phyloP scores from a whole-genome alignment of 805 yeast genomes.

The Metschnikowia lachancei region DNA sequence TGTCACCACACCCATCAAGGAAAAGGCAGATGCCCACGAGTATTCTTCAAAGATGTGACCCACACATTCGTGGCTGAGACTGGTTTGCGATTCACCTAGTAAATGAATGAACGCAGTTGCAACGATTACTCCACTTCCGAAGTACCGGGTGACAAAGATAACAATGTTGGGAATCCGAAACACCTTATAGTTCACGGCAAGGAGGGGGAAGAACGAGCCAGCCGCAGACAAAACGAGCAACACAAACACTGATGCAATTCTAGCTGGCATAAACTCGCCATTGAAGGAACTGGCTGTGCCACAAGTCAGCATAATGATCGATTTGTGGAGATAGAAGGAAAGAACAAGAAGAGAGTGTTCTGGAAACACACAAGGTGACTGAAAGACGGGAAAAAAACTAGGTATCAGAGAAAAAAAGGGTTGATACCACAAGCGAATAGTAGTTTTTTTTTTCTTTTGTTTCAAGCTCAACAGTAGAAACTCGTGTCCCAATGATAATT shows the following conservation, averaged over 20 bases:
- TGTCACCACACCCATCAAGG: slow-evolving; percentile 29
- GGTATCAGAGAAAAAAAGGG: no score
- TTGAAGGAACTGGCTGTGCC: slow-evolving; percentile 15
- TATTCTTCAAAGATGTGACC: slow-evolving; percentile 28
- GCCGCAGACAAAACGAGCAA: slow-evolving; percentile 29
- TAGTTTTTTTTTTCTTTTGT: no score
- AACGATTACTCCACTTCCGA: slow-evolving; percentile 37
- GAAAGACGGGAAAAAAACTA: no score
- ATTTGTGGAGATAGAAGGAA: neutral
- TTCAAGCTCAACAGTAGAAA: no score
- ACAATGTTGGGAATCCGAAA: slow-evolving; percentile 26
- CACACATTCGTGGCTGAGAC: slow-evolving; percentile 28
- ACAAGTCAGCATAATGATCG: slow-evolving; percentile 6
- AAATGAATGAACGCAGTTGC: slow-evolving; percentile 38
- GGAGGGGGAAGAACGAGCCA: slow-evolving; percentile 32
- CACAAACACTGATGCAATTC: slow-evolving; percentile 33
- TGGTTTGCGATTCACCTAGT: slow-evolving; percentile 29
- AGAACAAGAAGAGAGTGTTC: neutral
- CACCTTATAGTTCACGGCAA: slow-evolving; percentile 22
- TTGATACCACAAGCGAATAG: no score
- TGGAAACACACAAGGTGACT: neutral
- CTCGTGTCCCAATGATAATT: neutral
- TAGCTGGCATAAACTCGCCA: slow-evolving; percentile 26
- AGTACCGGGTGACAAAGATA: slow-evolving; percentile 29
- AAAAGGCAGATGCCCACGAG: slow-evolving; percentile 34